These are phyloP conservation scores for Exobasidium cylindrosporum DNA, from an alignment of 1,284 basidiomycete genomes.

Conservation along the genomic window DNA sequence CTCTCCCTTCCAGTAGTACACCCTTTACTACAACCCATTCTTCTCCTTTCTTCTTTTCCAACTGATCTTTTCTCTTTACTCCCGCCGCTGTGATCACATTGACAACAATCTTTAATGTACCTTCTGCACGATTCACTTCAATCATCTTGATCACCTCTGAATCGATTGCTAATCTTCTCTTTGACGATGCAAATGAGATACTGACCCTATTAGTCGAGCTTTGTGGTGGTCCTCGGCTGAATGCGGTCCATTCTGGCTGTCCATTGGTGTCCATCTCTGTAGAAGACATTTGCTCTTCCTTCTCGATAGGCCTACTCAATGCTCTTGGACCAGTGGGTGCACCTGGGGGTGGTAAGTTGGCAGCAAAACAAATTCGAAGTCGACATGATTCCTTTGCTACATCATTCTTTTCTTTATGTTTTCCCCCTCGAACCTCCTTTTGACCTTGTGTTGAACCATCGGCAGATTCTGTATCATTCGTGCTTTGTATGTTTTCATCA, in stretches of 20 bases:
- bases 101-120: constrained; percentile 77
- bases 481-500: constrained; percentile 16
- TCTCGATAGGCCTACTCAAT: not conserved
- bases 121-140: constrained; percentile 75
- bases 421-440: not conserved
- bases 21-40: constrained; percentile 63
- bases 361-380: constrained; percentile 31
- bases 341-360: constrained; percentile 27
- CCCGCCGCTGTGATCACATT: constrained; percentile 58
- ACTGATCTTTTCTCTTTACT: not conserved
- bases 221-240: constrained; percentile 49
- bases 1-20: constrained; percentile 59
- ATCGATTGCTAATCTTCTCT: constrained; percentile 80
- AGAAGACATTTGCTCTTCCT: not conserved
- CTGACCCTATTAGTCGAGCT: constrained; percentile 64
- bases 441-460: not conserved
- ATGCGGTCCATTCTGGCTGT: constrained; percentile 14
- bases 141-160: constrained; percentile 79
- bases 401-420: not conserved
- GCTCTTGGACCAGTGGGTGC: constrained; percentile 29
- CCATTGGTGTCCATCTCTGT: not conserved
- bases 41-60: constrained; percentile 59
- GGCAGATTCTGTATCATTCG: constrained; percentile 6
- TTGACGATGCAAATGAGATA: constrained; percentile 85
- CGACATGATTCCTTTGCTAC: constrained; percentile 20